phyloP scores from a whole-genome alignment of 768 basidiomycete genomes.

The Termitomyces sp. region DNA sequence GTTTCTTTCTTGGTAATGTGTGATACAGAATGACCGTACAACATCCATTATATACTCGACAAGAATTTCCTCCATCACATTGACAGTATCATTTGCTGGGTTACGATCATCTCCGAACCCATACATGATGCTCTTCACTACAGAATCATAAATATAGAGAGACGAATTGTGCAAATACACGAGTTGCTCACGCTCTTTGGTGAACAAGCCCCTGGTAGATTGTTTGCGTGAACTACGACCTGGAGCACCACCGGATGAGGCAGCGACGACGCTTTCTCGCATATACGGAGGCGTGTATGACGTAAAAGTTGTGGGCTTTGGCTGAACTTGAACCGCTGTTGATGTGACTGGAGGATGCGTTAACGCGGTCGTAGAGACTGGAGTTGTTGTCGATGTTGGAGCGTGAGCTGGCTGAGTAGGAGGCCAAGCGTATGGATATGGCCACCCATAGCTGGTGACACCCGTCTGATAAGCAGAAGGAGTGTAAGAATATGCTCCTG shows the following conservation, averaged over 20 bases:
- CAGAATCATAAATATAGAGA: slow-evolving; percentile 6
- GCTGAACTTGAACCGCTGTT: slow-evolving; percentile 18
- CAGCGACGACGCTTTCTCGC: slow-evolving; percentile 41
- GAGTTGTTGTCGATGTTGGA: slow-evolving; percentile 19
- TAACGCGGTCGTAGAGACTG: slow-evolving; percentile 21
- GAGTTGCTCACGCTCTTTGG: slow-evolving; percentile 66
- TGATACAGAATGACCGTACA: slow-evolving; percentile 41
- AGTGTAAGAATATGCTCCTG: slow-evolving; percentile 47
- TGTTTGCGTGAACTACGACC: slow-evolving; percentile 55
- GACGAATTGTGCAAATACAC: background rate
- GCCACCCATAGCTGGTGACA: slow-evolving; percentile 70
- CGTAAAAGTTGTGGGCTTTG: slow-evolving; percentile 45
- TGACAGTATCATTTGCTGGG: slow-evolving; percentile 82
- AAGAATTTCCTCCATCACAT: slow-evolving; percentile 91
- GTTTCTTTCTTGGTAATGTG: slow-evolving; percentile 2
- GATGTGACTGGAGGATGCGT: slow-evolving; percentile 24
- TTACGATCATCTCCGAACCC: slow-evolving; percentile 91
- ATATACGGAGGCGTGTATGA: slow-evolving; percentile 50
- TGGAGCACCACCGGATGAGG: slow-evolving; percentile 31
- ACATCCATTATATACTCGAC: slow-evolving; percentile 89
- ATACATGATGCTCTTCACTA: slow-evolving; percentile 86
- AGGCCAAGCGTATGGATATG: slow-evolving; percentile 59
- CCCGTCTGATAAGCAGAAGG: slow-evolving; percentile 53
- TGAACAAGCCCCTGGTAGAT: slow-evolving; percentile 70
- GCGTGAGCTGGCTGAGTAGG: slow-evolving; percentile 10